phyloP scores from a whole-genome alignment of 148 eudicot species.

The Vaccinium vitisidaea region DNA sequence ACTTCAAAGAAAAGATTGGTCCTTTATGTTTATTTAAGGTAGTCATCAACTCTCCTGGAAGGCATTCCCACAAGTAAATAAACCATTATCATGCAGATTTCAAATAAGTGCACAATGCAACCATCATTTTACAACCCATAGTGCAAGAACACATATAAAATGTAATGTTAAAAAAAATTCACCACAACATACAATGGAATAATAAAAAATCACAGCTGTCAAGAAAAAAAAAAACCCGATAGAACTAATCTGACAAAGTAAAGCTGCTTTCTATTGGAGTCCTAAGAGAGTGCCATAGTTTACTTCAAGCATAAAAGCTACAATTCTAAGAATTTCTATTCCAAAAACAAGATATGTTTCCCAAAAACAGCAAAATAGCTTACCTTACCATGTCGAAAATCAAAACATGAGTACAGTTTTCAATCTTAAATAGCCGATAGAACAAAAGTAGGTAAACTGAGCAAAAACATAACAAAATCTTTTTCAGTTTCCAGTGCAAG shows the following conservation, averaged over 20 bases:
- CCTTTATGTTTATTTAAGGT: constrained; percentile 66
- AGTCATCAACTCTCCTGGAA: constrained; percentile 55
- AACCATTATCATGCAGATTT: neutral
- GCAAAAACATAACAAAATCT: neutral
- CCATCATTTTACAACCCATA: neutral
- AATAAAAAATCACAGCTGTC: neutral
- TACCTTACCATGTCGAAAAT: neutral
- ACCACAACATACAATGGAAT: no score
- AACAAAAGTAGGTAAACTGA: neutral
- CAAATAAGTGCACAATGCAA: neutral
- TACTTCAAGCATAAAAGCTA: neutral
- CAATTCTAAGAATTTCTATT: neutral
- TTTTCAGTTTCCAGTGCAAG: neutral
- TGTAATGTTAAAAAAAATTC: neutral
- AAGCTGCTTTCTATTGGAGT: neutral
- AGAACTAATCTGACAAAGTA: neutral
- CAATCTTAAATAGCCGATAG: neutral
- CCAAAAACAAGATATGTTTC: neutral
- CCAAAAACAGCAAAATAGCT: neutral
- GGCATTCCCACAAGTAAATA: constrained; percentile 12
- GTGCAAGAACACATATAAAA: constrained; percentile 4
- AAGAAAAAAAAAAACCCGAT: neutral
- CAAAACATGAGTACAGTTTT: neutral
- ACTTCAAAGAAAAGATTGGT: constrained; percentile 70
- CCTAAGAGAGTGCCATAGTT: neutral